Evolutionary conservation across 2,329 filamentous ascomycete genomes (phyloP), one percentile per base, ranked within the genome.

Genomic region (Lasiodiplodia sp.): DNA sequence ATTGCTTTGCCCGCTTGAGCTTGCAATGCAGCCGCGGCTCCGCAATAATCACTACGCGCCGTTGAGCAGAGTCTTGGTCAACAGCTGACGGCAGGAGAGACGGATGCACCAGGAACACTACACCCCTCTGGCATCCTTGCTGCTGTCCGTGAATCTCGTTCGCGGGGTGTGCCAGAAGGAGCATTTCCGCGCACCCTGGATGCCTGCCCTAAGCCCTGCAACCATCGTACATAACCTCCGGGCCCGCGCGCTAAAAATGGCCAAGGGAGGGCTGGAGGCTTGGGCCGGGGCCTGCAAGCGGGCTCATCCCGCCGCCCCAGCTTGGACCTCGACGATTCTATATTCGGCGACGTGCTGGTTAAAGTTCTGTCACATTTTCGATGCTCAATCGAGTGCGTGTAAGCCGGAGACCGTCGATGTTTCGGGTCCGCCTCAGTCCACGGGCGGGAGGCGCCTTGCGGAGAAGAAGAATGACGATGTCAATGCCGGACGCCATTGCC

Each of bases 251-350:
- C 60, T 64, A 49, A 64, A 49, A 52, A 52, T 7, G 60, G n/a
- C 47, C 28, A 38, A 51, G 58, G 57, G 72, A 70, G 70, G 73
- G 71, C 25, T 49, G 58, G 16, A 37, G 14, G 55, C 31, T 23
- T 10, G 55, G 57, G 23, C 25, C 18, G 69, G 74, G 71, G 71
- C 74, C 76, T 62, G 74, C 44, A 73, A n/a, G 75, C 72, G 56
- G 74, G 70, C 70, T 75, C 78, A 79, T 80, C 75, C 40, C 21
- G 38, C 60, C 18, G 18, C n/a, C 60, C 18, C 23, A 31, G 23
- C 28, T 18, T 37, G 28, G 18, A 38, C n/a, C 23, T 47, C 44
- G n/a, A 47, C 44, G n/a, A 21, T n/a, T 47, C 47, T 64, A 38
- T 64, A 64, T 64, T 21, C 21, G 60, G 60, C 60, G 60, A 38